phyloP scores from a whole-genome alignment of 192 early-diverging fungal species.

The Podila horticola region DNA sequence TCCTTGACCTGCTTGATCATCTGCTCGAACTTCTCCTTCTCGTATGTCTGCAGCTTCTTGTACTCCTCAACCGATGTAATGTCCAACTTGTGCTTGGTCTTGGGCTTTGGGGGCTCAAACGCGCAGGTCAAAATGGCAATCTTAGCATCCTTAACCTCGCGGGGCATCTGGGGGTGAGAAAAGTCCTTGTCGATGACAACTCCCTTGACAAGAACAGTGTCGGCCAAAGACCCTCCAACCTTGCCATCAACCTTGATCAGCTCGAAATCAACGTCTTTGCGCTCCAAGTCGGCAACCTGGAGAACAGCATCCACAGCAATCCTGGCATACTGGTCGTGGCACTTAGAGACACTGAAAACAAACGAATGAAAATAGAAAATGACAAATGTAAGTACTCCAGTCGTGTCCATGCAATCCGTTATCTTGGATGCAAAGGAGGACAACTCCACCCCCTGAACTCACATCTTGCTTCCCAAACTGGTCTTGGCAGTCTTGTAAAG shows the following conservation, averaged over 20 bases:
- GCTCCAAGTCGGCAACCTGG: slow-evolving; percentile 97
- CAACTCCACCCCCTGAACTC: slow-evolving; percentile 22
- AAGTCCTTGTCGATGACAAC: slow-evolving; percentile 99
- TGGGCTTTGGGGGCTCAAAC: slow-evolving; percentile 99
- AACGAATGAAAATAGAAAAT: not conserved
- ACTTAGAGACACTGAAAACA: slow-evolving; percentile 88
- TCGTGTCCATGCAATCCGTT: not conserved
- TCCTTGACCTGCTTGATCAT: slow-evolving; percentile 99
- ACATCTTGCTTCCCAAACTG: slow-evolving; percentile 98
- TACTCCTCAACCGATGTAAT: slow-evolving; percentile 99
- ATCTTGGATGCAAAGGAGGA: not conserved
- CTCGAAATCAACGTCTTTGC: slow-evolving; percentile 99
- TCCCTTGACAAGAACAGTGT: slow-evolving; percentile 94
- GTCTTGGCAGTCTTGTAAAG: slow-evolving; percentile 97
- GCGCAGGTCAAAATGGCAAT: slow-evolving; percentile 99
- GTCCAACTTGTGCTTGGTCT: slow-evolving; percentile 99
- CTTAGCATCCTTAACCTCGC: slow-evolving; percentile 93
- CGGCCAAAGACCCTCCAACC: slow-evolving; percentile 94
- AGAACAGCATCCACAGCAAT: slow-evolving; percentile 99
- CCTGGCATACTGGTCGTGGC: slow-evolving; percentile 96
- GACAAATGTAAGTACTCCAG: not conserved
- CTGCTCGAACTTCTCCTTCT: slow-evolving; percentile 94
- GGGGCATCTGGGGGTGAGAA: slow-evolving; percentile 99
- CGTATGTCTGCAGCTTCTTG: slow-evolving; percentile 95
- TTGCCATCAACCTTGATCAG: slow-evolving; percentile 99